Base-by-base conservation (phyloP, 495 filamentous ascomycete genomes). In the Cryomyces minteri region DNA sequence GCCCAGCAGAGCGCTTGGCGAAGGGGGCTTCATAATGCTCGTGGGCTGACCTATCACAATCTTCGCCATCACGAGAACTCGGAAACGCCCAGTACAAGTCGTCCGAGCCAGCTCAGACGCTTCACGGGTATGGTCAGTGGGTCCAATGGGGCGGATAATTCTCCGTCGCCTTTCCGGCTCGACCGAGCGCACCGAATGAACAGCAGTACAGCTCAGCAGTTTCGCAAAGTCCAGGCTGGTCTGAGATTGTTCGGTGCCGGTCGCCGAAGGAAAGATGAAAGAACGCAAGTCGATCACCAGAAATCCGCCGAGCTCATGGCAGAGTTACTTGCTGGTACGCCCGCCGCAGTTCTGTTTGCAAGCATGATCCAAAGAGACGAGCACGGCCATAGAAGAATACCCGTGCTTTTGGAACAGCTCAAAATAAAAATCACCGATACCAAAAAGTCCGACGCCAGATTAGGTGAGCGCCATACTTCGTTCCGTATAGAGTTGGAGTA, bases 301-400 rank as follows among this genome's bases (percentile, higher is more conserved):
- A 99, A 99, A 55, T 94, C 87, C 28, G 88, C 90, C 14, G 92
- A 99, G 57, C 68, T 99, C 31, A 82, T 99, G 68, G 88, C 92
- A 5, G 90, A 99, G 59, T 68, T 99, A 25, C 78, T 87, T 29
- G 93, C 90, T 5, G 90, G 82, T 33, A 79, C 84, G 0, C 90
- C 90, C 6, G 90, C 90, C 8, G 90, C 85, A 25, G 62, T 96
- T 44, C 92, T 99, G 48, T 63, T 96, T 38, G 90, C 90, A 5
- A 94, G 85, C 53, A 94, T 94, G 80, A 88, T 94, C 54, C 90
- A 99, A 61, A 71, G 90, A 34, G 90, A 99, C 51, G 90, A 99
- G 60, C 83, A 94, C 50, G 86, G 87, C 37, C 90, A 94, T 63
- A 92, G 82, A 57, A 74, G 88, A 32, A 93, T 96, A 40, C 90